These are phyloP conservation scores for Umbelopsis sp. DNA, from an alignment of 192 early-diverging fungal species.

Conservation along the genomic window DNA sequence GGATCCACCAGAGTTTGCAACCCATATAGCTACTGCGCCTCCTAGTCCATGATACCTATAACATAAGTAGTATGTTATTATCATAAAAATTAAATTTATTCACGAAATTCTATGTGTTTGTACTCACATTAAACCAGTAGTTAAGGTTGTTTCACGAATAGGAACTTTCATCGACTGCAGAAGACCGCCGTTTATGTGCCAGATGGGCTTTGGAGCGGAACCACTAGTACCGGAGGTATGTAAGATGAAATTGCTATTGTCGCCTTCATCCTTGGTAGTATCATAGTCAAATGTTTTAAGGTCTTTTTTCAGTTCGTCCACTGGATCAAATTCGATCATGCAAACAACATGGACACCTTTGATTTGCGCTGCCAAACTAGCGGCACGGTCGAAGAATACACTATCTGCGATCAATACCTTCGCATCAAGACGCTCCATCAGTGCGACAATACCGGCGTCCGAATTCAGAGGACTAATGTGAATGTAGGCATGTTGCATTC, in stretches of 20 bases:
- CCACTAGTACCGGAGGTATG: slow-evolving; percentile 11
- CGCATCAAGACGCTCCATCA: background rate
- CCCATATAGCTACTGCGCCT: background rate
- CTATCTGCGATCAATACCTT: background rate
- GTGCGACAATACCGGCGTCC: background rate
- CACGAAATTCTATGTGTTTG: no score
- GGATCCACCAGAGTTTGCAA: background rate
- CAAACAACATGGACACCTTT: background rate
- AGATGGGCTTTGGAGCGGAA: slow-evolving; percentile 3
- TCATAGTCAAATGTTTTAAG: background rate
- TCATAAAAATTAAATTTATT: background rate
- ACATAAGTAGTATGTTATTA: background rate
- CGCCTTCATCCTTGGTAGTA: background rate
- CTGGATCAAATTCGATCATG: slow-evolving; percentile 5
- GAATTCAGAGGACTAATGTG: slow-evolving; percentile 7
- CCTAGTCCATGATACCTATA: background rate
- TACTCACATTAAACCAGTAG: background rate
- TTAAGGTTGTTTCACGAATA: background rate
- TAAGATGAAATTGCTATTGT: background rate
- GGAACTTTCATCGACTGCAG: background rate
- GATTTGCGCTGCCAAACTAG: background rate
- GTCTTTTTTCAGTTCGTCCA: background rate
- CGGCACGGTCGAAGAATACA: background rate
- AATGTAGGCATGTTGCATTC: background rate
- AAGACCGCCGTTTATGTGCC: background rate